Evolutionary conservation across 1,284 basidiomycete species (phyloP), one percentile per base, ranked within the genome.

Genomic region (Exobasidium rhododendri): DNA sequence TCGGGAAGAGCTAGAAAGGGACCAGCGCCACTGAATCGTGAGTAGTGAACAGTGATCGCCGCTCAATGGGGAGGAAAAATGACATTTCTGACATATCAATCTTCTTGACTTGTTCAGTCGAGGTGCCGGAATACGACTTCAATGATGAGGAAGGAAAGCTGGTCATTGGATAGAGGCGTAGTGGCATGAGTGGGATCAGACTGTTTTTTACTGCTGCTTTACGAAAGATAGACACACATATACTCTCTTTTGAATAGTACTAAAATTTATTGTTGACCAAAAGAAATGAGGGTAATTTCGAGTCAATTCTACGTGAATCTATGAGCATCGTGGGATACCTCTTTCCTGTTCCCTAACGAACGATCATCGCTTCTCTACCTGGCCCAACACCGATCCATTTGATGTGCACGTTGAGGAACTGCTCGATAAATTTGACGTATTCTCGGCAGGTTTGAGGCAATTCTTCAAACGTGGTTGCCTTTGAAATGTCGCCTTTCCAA

Each of bases 1-100:
- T 93, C 89, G 88, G 93, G 94, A 70, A 91, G 94, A 82, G 88
- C 89, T 77, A 90, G 94, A 81, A 92, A 93, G 82, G 94, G 94
- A 66, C 94, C 92, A 76, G 92, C 83, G 86, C 83, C 30, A 52
- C 26, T 26, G 10, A 29, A 35, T 32, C 56, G 35, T 40, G 35
- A 40, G 35, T 40, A 17, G n/a, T n/a, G n/a, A n/a, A n/a, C n/a
- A n/a, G n/a, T 44, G 49, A 14, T 44, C 22, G 44, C 62, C 1
- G 24, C 35, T 31, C 26, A 49, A 11, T 20, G 24, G 14, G 28
- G 58, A 31, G 22, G 63, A 44, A 51, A 32, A 29, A 68, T 52
- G 17, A 60, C 26, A 60, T 6, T 45, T n/a, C 58, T 31, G 55
- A 47, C 30, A 20, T 0, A 13, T 17, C 50, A 51, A n/a, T 22